A percentile compares a stretch with the other conserved stretches of the same genome.
These are phyloP conservation scores for Nemania sp. DNA, from an alignment of 2,329 filamentous ascomycete genomes.

Conservation along the genomic window DNA sequence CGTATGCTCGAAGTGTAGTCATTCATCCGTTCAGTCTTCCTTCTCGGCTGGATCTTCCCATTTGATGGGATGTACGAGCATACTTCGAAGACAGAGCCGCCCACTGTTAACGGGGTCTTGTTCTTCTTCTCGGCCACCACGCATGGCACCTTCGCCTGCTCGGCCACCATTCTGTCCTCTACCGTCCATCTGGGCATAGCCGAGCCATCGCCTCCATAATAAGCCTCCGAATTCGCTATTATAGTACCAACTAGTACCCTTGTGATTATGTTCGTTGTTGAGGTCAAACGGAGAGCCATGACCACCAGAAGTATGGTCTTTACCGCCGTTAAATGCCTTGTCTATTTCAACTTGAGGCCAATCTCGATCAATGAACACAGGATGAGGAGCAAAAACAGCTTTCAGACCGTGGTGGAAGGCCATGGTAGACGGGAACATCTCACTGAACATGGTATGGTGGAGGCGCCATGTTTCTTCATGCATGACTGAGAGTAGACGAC, in stretches of 20 bases:
- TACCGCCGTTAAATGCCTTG: constrained; percentile 76
- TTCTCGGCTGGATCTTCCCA: constrained; percentile 56
- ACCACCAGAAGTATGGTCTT: constrained; percentile 67
- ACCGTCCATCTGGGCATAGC: constrained; percentile 57
- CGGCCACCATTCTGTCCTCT: constrained; percentile 53
- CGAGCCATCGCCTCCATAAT: constrained; percentile 80
- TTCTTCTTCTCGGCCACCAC: constrained; percentile 58
- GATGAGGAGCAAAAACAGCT: constrained; percentile 79
- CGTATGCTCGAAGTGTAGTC: constrained; percentile 10
- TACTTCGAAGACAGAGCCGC: constrained; percentile 76
- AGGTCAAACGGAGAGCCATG: constrained; percentile 68
- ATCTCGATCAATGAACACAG: constrained; percentile 75
- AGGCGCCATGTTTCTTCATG: constrained; percentile 71
- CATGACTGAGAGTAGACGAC: constrained; percentile 69
- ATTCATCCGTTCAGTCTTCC: constrained; percentile 27
- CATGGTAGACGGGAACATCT: constrained; percentile 74
- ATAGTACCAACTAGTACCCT: constrained; percentile 83
- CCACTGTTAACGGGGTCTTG: constrained; percentile 52
- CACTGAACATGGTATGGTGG: constrained; percentile 74
- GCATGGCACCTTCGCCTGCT: constrained; percentile 50
- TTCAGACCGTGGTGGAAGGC: constrained; percentile 78
- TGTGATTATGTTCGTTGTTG: constrained; percentile 79
- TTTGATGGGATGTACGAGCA: constrained; percentile 84
- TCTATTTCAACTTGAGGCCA: constrained; percentile 74
- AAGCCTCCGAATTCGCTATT: constrained; percentile 75